Evolutionary conservation across 2,329 filamentous ascomycete genomes (phyloP), one percentile per base, ranked within the genome.

Genomic region (Hypoxylon sp.): DNA sequence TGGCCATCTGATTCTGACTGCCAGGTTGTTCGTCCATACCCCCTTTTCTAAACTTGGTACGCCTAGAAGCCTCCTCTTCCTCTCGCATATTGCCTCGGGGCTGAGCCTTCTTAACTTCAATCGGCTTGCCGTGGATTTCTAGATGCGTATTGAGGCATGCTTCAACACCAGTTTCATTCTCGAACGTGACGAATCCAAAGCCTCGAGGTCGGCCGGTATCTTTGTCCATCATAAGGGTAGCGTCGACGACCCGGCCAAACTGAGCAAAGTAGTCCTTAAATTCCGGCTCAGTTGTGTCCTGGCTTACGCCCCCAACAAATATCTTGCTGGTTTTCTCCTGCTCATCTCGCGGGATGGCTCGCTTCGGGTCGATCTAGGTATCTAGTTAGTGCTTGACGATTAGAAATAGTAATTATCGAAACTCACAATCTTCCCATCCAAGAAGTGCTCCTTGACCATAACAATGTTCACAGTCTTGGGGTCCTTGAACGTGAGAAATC

Each of bases 211-310:
- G 90, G n/a, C 96, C 96, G 0, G 96, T 99, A 80, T 99, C 96
- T 82, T 99, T 99, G 80, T 99, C 96, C 90, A 99, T 99, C 96
- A 99, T 99, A 2, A 99, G 89, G 0, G 96, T 99, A 1, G 96
- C 96, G 82, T 99, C 96, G 42, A 99, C 91, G 20, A 99, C 96
- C 68, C 95, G 91, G 30, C 96, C 96, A 76, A 98, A 99, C 77
- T 97, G 93, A 77, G 92, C 94, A 83, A 99, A 99, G 82, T 97
- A 99, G 67, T 96, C 91, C 78, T 94, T 94, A 80, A 99, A 99
- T 79, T 98, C 94, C 69, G 95, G 91, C 77, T 99, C 96, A 0
- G 94, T 98, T 0, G 95, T 96, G 77, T 99, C 96, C 82, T 98
- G 96, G 80, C 93, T 97, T 63, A 99, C 96, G 77, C 96, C 96